Conservation (phyloP, 176 grass and related monocot genomes). For the barley (Hordeum vulgare) region DNA sequence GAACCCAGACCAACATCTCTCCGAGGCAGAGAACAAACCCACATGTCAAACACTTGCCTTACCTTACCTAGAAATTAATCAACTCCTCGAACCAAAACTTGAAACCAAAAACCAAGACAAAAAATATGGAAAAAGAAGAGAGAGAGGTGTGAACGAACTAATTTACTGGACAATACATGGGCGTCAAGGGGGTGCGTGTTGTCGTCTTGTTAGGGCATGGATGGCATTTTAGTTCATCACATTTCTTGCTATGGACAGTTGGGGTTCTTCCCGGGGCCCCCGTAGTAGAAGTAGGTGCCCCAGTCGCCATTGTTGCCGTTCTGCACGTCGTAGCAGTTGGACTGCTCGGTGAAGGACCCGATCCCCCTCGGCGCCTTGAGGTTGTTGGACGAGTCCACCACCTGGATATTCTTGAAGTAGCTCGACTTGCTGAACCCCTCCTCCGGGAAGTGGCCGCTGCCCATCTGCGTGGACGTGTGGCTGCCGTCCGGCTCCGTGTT, state of each 20-base stretch:
- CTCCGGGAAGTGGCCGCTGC: slow-evolving; percentile 74
- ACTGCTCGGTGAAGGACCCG: slow-evolving; percentile 79
- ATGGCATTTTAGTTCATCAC: not conserved
- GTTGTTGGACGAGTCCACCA: slow-evolving; percentile 75
- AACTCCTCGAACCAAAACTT: slow-evolving; percentile 7
- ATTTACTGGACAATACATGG: slow-evolving; percentile 47
- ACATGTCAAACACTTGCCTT: slow-evolving; percentile 55
- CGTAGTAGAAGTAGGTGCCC: slow-evolving; percentile 82
- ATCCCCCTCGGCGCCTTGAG: slow-evolving; percentile 57
- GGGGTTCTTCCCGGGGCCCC: slow-evolving; percentile 71
- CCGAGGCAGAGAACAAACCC: slow-evolving; percentile 53
- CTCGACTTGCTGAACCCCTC: slow-evolving; percentile 84
- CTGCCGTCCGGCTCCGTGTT: slow-evolving; percentile 65
- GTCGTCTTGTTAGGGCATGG: slow-evolving; percentile 10
- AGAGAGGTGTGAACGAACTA: slow-evolving; percentile 22
- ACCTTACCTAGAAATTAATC: slow-evolving; percentile 26
- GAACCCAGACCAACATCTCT: slow-evolving; percentile 38
- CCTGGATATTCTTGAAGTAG: slow-evolving; percentile 87
- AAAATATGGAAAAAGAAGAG: not conserved
- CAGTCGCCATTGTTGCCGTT: slow-evolving; percentile 90
- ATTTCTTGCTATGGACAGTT: slow-evolving; percentile 63
- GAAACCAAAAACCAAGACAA: slow-evolving; percentile 10
- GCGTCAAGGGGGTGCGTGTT: slow-evolving; percentile 14
- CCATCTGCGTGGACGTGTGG: slow-evolving; percentile 84
- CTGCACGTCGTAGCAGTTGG: slow-evolving; percentile 84